A percentile compares a stretch with the other conserved stretches of the same genome.
These are phyloP conservation scores for Saccharomycopsis amapae DNA, from an alignment of 805 yeast species.

Conservation along the genomic window DNA sequence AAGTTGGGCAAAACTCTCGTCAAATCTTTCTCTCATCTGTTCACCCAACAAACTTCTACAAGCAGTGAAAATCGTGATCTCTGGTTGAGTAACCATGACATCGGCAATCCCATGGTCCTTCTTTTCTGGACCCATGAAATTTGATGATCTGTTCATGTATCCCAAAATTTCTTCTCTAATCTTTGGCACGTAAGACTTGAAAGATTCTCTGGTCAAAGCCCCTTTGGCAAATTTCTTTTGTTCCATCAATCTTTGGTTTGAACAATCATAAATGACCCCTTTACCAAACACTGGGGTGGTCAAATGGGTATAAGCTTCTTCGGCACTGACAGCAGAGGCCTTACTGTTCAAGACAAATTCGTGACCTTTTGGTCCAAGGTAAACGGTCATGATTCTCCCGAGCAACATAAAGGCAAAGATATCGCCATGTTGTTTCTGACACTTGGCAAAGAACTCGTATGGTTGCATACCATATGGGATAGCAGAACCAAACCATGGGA, in stretches of 20 bases:
- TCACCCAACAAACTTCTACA: slow-evolving; percentile 86
- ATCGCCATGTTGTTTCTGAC: slow-evolving; percentile 83
- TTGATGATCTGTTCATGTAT: slow-evolving; percentile 50
- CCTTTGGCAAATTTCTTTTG: slow-evolving; percentile 94
- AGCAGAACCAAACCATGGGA: slow-evolving; percentile 96
- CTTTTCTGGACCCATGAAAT: slow-evolving; percentile 36
- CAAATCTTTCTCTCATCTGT: slow-evolving; percentile 79
- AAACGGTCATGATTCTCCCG: slow-evolving; percentile 92
- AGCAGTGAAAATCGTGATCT: slow-evolving; percentile 93
- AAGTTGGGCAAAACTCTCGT: slow-evolving; percentile 73
- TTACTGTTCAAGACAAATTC: slow-evolving; percentile 92
- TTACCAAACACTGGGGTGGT: slow-evolving; percentile 99
- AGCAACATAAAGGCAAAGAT: slow-evolving; percentile 83
- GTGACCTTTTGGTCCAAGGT: slow-evolving; percentile 95
- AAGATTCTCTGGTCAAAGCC: slow-evolving; percentile 80
- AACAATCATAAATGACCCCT: slow-evolving; percentile 96
- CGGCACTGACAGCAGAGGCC: slow-evolving; percentile 85
- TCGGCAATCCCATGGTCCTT: slow-evolving; percentile 45
- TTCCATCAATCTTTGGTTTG: slow-evolving; percentile 91
- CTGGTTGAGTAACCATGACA: slow-evolving; percentile 84
- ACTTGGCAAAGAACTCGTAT: slow-evolving; percentile 74
- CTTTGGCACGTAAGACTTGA: slow-evolving; percentile 79
- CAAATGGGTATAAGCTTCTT: slow-evolving; percentile 89
- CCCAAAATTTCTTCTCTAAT: slow-evolving; percentile 69
- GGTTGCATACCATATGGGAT: slow-evolving; percentile 88